Conservation (phyloP, 2,329 filamentous ascomycete species). For the Ilyonectria robusta region DNA sequence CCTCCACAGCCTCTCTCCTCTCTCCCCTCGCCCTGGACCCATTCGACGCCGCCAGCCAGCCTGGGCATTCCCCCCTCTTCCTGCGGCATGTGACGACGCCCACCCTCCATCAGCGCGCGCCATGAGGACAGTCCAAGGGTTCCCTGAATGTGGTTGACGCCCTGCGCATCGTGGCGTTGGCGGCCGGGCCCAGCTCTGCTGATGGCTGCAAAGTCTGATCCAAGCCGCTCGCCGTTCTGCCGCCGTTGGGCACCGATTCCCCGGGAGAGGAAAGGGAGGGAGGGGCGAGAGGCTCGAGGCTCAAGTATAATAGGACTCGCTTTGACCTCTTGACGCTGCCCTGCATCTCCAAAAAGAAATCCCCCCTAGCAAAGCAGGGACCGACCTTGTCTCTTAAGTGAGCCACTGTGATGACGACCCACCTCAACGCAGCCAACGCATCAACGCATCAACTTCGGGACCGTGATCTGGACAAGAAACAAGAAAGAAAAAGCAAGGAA, state of each 20-base stretch:
- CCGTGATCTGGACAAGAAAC: conserved; percentile 24
- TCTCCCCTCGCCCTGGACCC: neutral
- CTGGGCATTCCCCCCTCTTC: neutral
- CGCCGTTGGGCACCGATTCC: conserved; percentile 29
- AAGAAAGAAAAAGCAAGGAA: conserved; percentile 19
- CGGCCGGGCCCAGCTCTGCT: neutral
- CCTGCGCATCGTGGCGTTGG: conserved; percentile 19
- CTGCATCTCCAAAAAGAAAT: neutral
- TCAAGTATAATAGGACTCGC: conserved; percentile 17
- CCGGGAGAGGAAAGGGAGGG: conserved; percentile 1
- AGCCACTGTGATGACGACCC: conserved; percentile 33
- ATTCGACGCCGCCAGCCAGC: neutral
- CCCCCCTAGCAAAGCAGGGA: conserved; percentile 16
- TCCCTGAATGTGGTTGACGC: neutral
- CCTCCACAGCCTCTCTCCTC: neutral
- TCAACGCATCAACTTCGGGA: conserved; percentile 32
- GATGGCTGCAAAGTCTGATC: conserved; percentile 22
- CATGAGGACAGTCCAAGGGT: conserved; percentile 14
- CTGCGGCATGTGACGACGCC: conserved; percentile 30
- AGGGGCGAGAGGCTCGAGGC: neutral
- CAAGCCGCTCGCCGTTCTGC: neutral
- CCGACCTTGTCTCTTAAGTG: conserved; percentile 16
- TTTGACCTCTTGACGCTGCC: neutral
- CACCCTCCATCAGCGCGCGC: conserved; percentile 18
- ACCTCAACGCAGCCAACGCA: conserved; percentile 45